Percentiles rank a stretch among this genome's conserved stretches.
These are phyloP conservation scores for Coemansia aciculifera DNA, from an alignment of 192 early-diverging fungal genomes.

Conservation along the genomic window DNA sequence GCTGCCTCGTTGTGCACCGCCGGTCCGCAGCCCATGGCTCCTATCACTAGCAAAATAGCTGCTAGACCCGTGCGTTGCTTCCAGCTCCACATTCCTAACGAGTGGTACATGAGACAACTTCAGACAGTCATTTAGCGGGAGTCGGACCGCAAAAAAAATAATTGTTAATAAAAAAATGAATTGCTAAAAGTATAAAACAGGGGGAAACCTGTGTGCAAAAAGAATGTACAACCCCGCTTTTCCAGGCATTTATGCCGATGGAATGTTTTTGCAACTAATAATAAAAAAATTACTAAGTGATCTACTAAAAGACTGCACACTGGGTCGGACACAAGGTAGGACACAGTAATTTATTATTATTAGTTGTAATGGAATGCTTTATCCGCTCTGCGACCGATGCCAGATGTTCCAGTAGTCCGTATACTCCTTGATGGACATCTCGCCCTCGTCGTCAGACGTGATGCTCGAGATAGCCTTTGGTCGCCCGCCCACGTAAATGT, in stretches of 20 bases:
- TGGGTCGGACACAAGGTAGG: too few species aligned
- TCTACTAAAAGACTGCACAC: too few species aligned
- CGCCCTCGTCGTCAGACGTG: slow-evolving; percentile 36
- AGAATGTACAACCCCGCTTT: neutral
- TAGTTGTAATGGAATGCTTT: too few species aligned
- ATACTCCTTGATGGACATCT: slow-evolving; percentile 42
- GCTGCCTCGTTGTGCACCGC: slow-evolving; percentile 56
- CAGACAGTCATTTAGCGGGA: neutral
- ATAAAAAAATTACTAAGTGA: too few species aligned
- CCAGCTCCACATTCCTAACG: neutral
- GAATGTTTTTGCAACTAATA: neutral
- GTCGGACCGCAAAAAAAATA: neutral
- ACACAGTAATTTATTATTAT: too few species aligned
- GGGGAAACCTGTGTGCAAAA: neutral
- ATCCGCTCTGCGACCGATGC: slow-evolving; percentile 15
- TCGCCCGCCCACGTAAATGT: slow-evolving; percentile 28
- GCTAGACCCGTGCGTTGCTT: neutral
- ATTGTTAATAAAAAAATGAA: neutral
- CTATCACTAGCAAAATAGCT: neutral
- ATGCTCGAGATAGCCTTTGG: slow-evolving; percentile 32
- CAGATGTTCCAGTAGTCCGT: slow-evolving; percentile 39
- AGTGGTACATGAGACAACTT: neutral
- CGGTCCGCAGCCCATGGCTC: slow-evolving; percentile 40
- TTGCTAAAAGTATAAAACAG: neutral
- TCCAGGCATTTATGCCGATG: too few species aligned